Base-by-base conservation (phyloP, 176 grass and related monocot genomes). In the Carex cristatella region DNA sequence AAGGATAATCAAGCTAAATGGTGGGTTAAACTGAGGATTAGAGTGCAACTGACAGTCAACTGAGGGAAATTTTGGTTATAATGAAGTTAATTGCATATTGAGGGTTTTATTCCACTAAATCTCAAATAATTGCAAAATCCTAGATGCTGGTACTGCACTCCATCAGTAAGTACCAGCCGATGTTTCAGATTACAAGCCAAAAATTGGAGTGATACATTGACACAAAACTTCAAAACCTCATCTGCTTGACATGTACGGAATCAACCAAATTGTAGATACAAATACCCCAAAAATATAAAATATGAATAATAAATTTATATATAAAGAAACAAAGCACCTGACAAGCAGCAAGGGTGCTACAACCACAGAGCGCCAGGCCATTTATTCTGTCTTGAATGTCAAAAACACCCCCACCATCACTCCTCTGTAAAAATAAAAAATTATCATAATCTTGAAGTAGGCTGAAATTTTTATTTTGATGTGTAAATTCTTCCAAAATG, bases 381-480 rank as follows among this genome's bases (percentile, higher is more conserved):
- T 98, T 98, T 72, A 95, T 94, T 86, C 91, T 90, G 79, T 98
- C 96, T 88, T 95, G 91, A 81, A 98, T 88, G 86, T 89, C 91
- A 61, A 98, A 98, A 85, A 92, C 81, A 71, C 96, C 96, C 57
- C 90, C 90, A 56, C 93, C 96, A 78, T 94, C 61, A 62, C 96
- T 98, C 88, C 93, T 79, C 96, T 98, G 91, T 80, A 88, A 76
- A 88, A 67, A 83, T 35, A 59, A 33, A 14, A 79, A 48, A 74
- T 74, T 9, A 74, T 49, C 18, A 48, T 28, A 23, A 74, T 51
- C 44, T 74, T 10, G 13, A 81, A 10, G 35, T 62, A 37, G 31
- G 10, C 18, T 38, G 15, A 32, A 32, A 81, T 80, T 27, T 70
- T 12, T 71, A 51, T 56, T 84, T 28, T 46, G 65, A 74, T 49